These are phyloP conservation scores for Moringa oleifera DNA, from an alignment of 345 rosid species.

Conservation along the genomic window DNA sequence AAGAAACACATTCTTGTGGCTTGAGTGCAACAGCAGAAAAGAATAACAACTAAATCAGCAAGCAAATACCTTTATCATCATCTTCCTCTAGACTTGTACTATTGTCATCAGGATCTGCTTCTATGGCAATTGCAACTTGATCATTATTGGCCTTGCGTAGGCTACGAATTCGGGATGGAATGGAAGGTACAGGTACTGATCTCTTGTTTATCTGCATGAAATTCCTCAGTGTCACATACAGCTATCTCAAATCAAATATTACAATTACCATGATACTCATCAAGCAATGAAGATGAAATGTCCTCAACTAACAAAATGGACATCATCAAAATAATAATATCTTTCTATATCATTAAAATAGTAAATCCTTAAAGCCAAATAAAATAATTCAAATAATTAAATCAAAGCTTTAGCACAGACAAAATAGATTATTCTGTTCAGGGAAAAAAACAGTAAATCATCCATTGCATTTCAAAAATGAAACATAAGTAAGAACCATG, in stretches of 20 bases:
- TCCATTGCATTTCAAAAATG: too few relatives aligned
- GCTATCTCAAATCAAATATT: neutral
- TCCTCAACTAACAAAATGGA: neutral
- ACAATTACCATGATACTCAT: neutral
- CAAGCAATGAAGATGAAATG: neutral
- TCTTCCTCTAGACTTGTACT: slow-evolving; percentile 66
- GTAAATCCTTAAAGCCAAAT: neutral
- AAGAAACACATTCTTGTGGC: neutral
- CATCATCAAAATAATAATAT: neutral
- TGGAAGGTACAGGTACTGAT: slow-evolving; percentile 44
- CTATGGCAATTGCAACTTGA: slow-evolving; percentile 85
- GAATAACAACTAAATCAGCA: neutral
- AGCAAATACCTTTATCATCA: slow-evolving; percentile 75
- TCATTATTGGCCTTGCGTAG: slow-evolving; percentile 81
- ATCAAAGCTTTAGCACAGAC: neutral
- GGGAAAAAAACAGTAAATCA: neutral
- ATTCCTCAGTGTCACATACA: slow-evolving; percentile 1
- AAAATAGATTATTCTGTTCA: neutral
- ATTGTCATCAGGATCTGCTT: slow-evolving; percentile 37
- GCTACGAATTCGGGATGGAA: slow-evolving; percentile 80
- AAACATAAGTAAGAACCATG: neutral
- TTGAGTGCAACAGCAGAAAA: neutral
- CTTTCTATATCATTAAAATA: neutral
- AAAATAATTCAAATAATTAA: neutral
- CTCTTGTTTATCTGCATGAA: slow-evolving; percentile 65